Evolutionary conservation across 768 basidiomycete genomes (phyloP).

Genomic region (Exidia glandulosa): DNA sequence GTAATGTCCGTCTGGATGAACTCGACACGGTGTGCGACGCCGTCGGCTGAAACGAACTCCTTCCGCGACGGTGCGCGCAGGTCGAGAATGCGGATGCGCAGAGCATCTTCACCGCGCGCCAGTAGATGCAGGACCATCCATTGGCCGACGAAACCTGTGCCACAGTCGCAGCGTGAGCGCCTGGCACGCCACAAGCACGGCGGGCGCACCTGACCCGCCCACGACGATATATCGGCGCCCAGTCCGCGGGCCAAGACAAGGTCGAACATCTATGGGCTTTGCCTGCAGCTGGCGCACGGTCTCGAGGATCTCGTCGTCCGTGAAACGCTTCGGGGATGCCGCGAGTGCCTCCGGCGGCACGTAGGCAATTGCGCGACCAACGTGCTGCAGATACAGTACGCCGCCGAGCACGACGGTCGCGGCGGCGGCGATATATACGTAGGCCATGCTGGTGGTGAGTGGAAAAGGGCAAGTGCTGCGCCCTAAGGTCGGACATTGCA

Average conservation of each 20-base stretch:
- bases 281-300: slow-evolving; percentile 5
- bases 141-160: slow-evolving; percentile 60
- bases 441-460: background rate
- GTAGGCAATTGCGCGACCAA: slow-evolving; percentile 43
- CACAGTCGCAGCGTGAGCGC: background rate
- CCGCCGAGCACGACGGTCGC: background rate
- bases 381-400: slow-evolving; percentile 32
- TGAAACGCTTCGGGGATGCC: slow-evolving; percentile 44
- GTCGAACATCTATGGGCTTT: background rate
- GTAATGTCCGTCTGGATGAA: slow-evolving; percentile 53
- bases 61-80: slow-evolving; percentile 47
- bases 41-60: slow-evolving; percentile 27
- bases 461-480: background rate
- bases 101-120: slow-evolving; percentile 59
- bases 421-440: background rate
- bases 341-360: slow-evolving; percentile 36
- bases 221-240: slow-evolving; percentile 67
- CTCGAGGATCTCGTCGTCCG: slow-evolving; percentile 28
- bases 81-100: slow-evolving; percentile 54
- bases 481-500: too few relatives aligned
- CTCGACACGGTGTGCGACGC: slow-evolving; percentile 38
- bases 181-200: background rate
- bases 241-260: slow-evolving; percentile 23
- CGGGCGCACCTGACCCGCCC: slow-evolving; percentile 46
- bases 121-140: slow-evolving; percentile 66